Evolutionary conservation across 495 filamentous ascomycete species (phyloP).

Genomic region (Xylaria flabelliformis): DNA sequence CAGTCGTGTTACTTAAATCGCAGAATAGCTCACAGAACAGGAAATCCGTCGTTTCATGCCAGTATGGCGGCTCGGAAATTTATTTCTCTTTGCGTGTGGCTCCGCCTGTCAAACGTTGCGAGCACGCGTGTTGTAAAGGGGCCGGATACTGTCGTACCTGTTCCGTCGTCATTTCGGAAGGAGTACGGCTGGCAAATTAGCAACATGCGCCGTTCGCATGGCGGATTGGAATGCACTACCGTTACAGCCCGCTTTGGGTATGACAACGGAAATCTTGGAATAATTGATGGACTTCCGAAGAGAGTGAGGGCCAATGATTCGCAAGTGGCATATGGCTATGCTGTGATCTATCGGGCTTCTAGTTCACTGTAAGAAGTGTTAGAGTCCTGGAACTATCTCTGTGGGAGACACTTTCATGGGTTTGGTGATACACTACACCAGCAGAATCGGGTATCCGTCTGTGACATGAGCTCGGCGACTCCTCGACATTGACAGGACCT

Average conservation of each 20-base stretch:
- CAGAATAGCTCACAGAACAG: background rate
- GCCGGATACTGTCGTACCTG: background rate
- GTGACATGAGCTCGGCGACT: background rate
- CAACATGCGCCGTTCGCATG: background rate
- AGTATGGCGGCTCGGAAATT: background rate
- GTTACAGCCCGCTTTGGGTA: background rate
- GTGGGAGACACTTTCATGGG: background rate
- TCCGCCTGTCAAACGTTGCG: background rate
- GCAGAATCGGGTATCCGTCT: background rate
- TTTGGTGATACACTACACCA: background rate
- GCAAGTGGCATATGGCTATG: background rate
- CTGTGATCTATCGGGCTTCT: background rate
- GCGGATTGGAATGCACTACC: background rate
- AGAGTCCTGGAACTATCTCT: background rate
- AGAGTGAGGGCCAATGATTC: background rate
- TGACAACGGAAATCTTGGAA: background rate
- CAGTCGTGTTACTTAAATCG: background rate
- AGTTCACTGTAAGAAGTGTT: background rate
- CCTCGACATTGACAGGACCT: background rate
- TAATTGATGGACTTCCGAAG: background rate
- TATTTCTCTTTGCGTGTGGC: background rate
- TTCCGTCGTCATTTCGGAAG: background rate
- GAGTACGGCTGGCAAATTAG: background rate
- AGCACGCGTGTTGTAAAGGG: background rate
- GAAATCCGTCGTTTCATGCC: background rate